Evolutionary conservation across 345 rosid species (phyloP), one percentile per base, ranked within the genome.

Genomic region (Kernera saxatilis): DNA sequence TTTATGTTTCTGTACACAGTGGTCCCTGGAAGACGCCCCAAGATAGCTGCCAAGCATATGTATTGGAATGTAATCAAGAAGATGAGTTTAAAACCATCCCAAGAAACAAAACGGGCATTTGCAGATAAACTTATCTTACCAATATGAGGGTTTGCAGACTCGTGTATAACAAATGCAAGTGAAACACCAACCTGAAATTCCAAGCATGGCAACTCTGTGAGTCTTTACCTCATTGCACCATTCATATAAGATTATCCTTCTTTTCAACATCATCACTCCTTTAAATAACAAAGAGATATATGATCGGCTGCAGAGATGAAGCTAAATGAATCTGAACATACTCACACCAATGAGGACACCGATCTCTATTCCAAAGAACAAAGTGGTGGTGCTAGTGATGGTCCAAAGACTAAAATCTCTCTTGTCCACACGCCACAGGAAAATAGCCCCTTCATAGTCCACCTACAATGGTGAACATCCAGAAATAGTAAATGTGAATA

Each of bases 11-110:
- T 88, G 64, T 94, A 94, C 52, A 94, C 84, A 48, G 99, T 94
- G 70, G 98, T 91, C 40, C 99, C 99, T 46, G 98, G 99, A 80
- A 91, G 98, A 56, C 97, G 95, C 17, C 98, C 99, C 88, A 91
- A 77, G 52, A 89, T 85, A 82, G 99, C 99, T 93, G 86, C 77
- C 80, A 68, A 59, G 8, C 45, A 72, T 23, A 63, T 72, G 56
- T 18, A 36, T 19, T 18, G 73, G 45, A 56, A 15, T 56, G 67
- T 15, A 56, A 64, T 41, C 35, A 36, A 36, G 49, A 56, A 23
- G 14, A 19, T 54, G 71, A 54, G 37, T 72, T 3, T 25, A 5
- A 33, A 13, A 45, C 59, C 55, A 12, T 44, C 35, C 26, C 18
- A 11, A 41, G 36, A 30, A 26, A 41, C 64, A 49, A 49, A 26